Conservation (phyloP, 441 rosid species). For the Populus hybrid region DNA sequence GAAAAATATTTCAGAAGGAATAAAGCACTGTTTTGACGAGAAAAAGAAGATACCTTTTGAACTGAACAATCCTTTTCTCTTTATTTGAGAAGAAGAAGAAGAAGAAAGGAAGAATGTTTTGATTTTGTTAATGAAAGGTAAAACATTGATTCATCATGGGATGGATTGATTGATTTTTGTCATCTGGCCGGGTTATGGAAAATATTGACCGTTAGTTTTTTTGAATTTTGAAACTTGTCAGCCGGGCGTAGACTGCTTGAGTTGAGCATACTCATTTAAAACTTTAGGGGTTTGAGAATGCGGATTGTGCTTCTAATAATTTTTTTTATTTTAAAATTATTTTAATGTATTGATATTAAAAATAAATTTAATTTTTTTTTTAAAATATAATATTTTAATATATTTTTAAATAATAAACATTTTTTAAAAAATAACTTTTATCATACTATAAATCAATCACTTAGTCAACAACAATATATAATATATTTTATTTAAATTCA, state of each 20-base stretch:
- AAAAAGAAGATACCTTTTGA: not conserved
- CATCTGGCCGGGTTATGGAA: constrained; percentile 10
- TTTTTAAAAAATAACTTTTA: too few relatives aligned
- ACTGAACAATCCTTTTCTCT: not conserved
- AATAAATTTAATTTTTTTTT: too few relatives aligned
- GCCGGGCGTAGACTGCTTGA: constrained; percentile 22
- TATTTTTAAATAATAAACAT: fast-evolving
- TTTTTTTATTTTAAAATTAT: too few relatives aligned
- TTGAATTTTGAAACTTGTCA: constrained; percentile 42
- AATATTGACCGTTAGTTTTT: constrained; percentile 38
- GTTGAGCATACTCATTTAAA: not conserved
- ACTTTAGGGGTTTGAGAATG: too few relatives aligned
- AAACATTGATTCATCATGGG: not conserved
- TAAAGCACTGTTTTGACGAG: too few relatives aligned
- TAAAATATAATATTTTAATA: too few relatives aligned
- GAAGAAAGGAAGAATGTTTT: constrained; percentile 10
- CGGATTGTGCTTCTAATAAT: too few relatives aligned
- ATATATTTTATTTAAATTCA: too few relatives aligned
- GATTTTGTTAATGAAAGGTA: constrained; percentile 29
- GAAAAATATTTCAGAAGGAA: too few relatives aligned
- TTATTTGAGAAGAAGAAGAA: not conserved
- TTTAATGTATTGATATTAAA: too few relatives aligned
- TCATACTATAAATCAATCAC: too few relatives aligned
- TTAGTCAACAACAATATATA: too few relatives aligned
- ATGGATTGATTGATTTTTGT: not conserved